Evolutionary conservation across 176 grass and related monocot genomes (phyloP), one percentile per base, ranked within the genome.

Genomic region (Zea luxurians): DNA sequence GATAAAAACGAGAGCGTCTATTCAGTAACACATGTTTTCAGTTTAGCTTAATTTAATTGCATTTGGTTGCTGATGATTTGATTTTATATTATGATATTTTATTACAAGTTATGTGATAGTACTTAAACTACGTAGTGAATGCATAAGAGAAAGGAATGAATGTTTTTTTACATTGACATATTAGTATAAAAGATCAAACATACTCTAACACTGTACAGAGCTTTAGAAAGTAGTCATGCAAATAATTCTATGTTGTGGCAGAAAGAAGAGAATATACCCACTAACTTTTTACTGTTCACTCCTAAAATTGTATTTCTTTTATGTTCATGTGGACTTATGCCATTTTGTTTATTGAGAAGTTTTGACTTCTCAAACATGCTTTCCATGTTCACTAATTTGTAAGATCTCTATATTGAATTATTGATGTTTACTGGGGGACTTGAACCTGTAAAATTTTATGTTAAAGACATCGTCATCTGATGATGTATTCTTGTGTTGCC

Each of bases 401-500:
- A 75, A 37, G 27, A 78, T 59, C 43, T 78, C 0, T 42, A 48
- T 37, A 59, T 69, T n/a, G n/a, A n/a, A n/a, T n/a, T n/a, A n/a
- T n/a, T 62, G 27, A 64, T 60, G 12, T 82, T 65, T 82, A 64
- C 20, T 61, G 5, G 52, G 3, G 27, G 48, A 48, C 2, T 66
- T 84, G 37, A 13, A 71, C 74, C 20, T 77, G 2, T 36, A 71
- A 4, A 16, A n/a, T 42, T 59, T 81, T 67, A 12, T 66, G 27
- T 17, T 73, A 74, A 18, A 3, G 5, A 68, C 44, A 27, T 27
- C 27, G 27, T 27, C 27, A 27, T 74, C 73, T 87, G 74, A 75
- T 37, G 13, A 86, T 65, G 45, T 80, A 3, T 77, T 75, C 10
- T 81, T 82, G 54, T 87, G 62, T 75, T 87, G 62, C 63, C 81